Conservation (phyloP, 176 grass and related monocot genomes). For the Phoenix dactylifera region DNA sequence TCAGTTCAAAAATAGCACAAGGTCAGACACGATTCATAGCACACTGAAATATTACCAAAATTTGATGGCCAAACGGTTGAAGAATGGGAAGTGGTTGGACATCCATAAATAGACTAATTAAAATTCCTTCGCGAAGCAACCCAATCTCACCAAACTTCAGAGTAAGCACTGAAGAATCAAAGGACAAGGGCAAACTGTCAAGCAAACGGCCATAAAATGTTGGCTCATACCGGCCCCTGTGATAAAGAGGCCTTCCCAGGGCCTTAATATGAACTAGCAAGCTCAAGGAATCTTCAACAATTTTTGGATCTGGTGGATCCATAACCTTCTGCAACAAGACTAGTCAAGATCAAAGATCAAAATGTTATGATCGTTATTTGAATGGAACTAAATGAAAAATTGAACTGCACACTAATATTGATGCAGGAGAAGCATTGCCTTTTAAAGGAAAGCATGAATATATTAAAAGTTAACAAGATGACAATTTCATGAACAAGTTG, state of each 20-base stretch:
- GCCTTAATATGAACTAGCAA: constrained; percentile 62
- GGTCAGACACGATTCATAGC: too few relatives aligned
- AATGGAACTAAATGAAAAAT: too few relatives aligned
- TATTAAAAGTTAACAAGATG: too few relatives aligned
- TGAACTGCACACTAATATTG: too few relatives aligned
- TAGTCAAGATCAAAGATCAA: constrained; percentile 24
- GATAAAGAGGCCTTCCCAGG: constrained; percentile 43
- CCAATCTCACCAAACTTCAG: constrained; percentile 75
- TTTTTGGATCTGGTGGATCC: constrained; percentile 45
- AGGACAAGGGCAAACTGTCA: constrained; percentile 72
- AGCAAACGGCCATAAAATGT: constrained; percentile 82
- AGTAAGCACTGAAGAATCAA: constrained; percentile 65
- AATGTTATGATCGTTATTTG: too few relatives aligned
- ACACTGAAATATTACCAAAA: constrained; percentile 35
- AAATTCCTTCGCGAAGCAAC: constrained; percentile 56
- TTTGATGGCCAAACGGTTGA: constrained; percentile 72
- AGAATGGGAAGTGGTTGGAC: constrained; percentile 72
- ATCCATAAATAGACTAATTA: constrained; percentile 77
- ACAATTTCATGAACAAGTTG: too few relatives aligned
- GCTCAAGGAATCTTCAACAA: constrained; percentile 55
- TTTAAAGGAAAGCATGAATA: too few relatives aligned
- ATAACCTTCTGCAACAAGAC: constrained; percentile 66
- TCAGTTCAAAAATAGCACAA: too few relatives aligned
- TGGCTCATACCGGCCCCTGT: constrained; percentile 49
- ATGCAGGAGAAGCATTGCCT: too few relatives aligned